Evolutionary conservation across 148 eudicot genomes (phyloP).

Genomic region (Chenopodium berlandieri): DNA sequence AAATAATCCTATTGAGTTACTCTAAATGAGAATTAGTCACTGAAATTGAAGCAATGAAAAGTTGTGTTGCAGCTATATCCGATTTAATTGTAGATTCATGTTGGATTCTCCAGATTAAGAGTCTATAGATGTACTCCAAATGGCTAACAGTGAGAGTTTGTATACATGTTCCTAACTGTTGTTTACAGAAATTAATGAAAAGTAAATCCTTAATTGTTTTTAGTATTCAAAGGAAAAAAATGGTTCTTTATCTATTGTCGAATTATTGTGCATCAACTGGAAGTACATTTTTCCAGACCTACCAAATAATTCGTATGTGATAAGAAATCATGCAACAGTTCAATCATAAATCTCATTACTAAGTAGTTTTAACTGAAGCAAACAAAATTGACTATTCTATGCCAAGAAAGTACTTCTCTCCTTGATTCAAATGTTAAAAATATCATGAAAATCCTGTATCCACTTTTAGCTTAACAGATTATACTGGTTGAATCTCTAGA

Average conservation of each 20-base stretch:
- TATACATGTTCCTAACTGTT: too few relatives aligned
- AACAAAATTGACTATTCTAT: conserved; percentile 6
- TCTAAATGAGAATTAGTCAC: not conserved
- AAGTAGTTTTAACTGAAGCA: not conserved
- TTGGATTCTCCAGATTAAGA: too few relatives aligned
- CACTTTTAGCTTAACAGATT: conserved; percentile 5
- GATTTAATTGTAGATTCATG: not conserved
- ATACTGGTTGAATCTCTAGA: conserved; percentile 39
- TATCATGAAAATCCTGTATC: not conserved
- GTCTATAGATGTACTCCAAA: not conserved
- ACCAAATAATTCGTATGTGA: not conserved
- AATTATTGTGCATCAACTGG: not conserved
- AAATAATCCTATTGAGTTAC: not conserved
- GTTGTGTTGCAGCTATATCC: not conserved
- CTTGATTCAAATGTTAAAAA: not conserved
- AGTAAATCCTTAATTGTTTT: too few relatives aligned
- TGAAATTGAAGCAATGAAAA: conserved; percentile 4
- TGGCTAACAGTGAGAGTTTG: not conserved
- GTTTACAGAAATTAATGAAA: too few relatives aligned
- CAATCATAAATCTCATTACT: not conserved
- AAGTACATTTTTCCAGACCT: not conserved
- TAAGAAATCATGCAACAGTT: not conserved
- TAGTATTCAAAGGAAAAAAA: not conserved
- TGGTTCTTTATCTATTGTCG: too few relatives aligned
- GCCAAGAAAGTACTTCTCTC: not conserved